Evolutionary conservation across 2,329 filamentous ascomycete genomes (phyloP), one percentile per base, ranked within the genome.

Genomic region (Sclerotinia trifoliorum): DNA sequence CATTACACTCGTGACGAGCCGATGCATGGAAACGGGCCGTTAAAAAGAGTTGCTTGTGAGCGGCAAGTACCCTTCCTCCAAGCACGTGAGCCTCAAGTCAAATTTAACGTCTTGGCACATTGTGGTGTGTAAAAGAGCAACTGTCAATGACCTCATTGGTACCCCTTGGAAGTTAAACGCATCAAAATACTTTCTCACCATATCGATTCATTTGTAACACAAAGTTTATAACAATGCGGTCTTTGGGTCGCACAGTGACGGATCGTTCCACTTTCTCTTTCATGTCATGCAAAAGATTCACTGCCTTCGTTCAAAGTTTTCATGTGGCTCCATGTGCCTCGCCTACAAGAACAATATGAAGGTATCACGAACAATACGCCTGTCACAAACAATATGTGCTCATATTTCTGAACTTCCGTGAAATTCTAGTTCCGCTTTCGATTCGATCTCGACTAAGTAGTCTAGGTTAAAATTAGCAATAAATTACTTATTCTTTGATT

Each of bases 221-320:
- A 5, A 35, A 21, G n/a, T 63, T 26, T 35, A 11, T 26, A 26
- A 39, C 15, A 6, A 26, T 3, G 86, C 75, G 78, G 74, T 73
- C 77, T 75, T 65, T 72, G 55, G 77, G 72, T 68, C 75, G 74
- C 55, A 68, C 57, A 70, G 74, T 29, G 66, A 62, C 19, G 29
- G 29, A 39, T 69, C 83, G 80, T 77, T 85, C 85, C 39, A 83
- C 67, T 66, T 75, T 80, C 52, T 68, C 70, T n/a, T 54, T 24
- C 48, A n/a, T 68, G 44, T 42, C 68, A 65, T 5, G 11, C 54
- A n/a, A 8, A n/a, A 61, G 11, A 29, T 48, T 52, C 65, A 54
- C 65, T 55, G 24, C 21, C 24, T 60, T 44, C 29, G 32, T 17
- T 48, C 48, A 56, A 56, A 5, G 26, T 54, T 55, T 65, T 15